A percentile compares a stretch with the other conserved stretches of the same genome.
Evolutionary conservation across 2,329 filamentous ascomycete genomes (phyloP).

Genomic region (Fusarium sp.): DNA sequence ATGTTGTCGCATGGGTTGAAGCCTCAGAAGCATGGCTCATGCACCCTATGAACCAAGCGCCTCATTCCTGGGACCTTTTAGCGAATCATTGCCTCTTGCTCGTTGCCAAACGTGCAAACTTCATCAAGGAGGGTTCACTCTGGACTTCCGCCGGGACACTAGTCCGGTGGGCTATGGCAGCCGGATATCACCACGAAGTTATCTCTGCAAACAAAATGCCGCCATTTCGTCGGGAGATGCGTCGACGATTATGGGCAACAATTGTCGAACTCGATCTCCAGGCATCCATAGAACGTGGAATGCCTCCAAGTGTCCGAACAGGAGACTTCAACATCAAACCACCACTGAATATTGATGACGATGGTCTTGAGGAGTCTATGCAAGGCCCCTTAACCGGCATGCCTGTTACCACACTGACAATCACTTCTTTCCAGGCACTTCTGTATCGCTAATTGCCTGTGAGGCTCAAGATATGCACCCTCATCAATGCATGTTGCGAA

Average conservation of each 20-base stretch:
- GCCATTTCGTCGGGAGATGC: background rate
- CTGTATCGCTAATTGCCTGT: background rate
- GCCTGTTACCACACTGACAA: background rate
- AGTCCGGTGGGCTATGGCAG: background rate
- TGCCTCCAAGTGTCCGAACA: background rate
- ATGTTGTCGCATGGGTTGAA: background rate
- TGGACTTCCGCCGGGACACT: background rate
- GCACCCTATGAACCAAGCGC: no score
- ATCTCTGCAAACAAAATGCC: background rate
- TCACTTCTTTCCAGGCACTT: background rate
- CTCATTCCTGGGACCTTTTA: background rate
- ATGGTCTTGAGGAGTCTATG: background rate
- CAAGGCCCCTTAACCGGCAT: rapidly evolving
- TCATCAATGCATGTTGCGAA: background rate
- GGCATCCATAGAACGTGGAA: background rate
- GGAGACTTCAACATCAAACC: background rate
- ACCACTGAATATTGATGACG: background rate
- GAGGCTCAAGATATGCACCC: background rate
- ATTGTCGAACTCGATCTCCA: background rate
- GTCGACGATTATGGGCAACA: background rate
- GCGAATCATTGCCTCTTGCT: background rate
- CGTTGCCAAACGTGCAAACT: background rate
- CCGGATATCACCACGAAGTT: background rate
- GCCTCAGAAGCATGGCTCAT: background rate
- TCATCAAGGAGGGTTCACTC: background rate